Evolutionary conservation across 768 basidiomycete genomes (phyloP), one percentile per base, ranked within the genome.

Genomic region (Tricholoma hemisulphureum): DNA sequence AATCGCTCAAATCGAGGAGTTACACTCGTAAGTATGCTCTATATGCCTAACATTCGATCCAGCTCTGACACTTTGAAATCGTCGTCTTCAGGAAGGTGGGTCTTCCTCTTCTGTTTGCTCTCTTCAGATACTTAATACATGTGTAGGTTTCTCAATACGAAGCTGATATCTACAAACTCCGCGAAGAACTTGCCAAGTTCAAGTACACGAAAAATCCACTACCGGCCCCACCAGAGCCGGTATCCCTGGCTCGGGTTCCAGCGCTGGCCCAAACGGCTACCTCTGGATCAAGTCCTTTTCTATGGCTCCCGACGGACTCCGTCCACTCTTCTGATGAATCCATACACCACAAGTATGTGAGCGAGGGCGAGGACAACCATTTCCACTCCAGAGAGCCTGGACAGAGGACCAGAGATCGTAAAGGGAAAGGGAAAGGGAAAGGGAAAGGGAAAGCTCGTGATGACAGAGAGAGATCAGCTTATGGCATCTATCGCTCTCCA

Each of bases 221-320:
- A 18, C 84, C 84, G 21, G 67, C 72, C 39, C 84, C 84, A n/a
- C 84, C 84, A 11, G 77, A 80, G 55, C 83, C 82, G 2, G 67
- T 84, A 6, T 73, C 80, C 8, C 68, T 78, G 9, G 78, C 80
- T 23, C 71, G 74, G 37, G 70, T 81, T 18, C 77, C 80, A 10
- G 51, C 73, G 10, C 77, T 80, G 52, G 71, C 73, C 16, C 73
- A 76, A 58, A 67, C 72, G 6, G 49, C 65, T 46, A 63, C 64
- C 4, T 43, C 62, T 28, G 49, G 26, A 3, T 48, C 59, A 41
- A 21, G 51, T 39, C 32, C 26, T 6, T 54, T 34, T 48, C 24
- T 53, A 48, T 51, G 49, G 51, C 32, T 41, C 35, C 24, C 18
- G 11, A 21, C 37, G 51, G 50, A 52, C n/a, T 10, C 8, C 2